Evolutionary conservation across 1,284 basidiomycete species (phyloP), one percentile per base, ranked within the genome.

Genomic region (Melanopsichium pennsylvanicum): DNA sequence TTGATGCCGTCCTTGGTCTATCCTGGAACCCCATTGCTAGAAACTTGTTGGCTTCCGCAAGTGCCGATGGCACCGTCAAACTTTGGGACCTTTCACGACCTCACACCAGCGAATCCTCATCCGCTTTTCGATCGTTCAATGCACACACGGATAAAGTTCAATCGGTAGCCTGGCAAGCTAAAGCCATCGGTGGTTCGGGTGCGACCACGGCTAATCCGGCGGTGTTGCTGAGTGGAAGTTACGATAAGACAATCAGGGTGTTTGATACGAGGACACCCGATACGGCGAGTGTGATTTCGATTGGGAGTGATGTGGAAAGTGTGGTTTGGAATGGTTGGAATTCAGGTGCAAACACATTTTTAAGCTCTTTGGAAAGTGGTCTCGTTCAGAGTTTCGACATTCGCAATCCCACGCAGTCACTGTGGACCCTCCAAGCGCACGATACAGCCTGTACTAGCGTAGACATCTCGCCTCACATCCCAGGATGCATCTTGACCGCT

Each of bases 311-410:
- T 82, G 93, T 98, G 12, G 95, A 99, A 82, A 90, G 90, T 39
- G 83, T 97, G 35, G 84, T 89, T 62, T 98, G 96, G 96, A 93
- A 98, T 83, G 95, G 94, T 43, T 97, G 92, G 91, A 89, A 92
- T 52, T 85, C 86, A 3, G 87, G 89, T 60, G 86, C 86, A 5
- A 87, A 89, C 62, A 86, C 86, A 4, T 97, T 97, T 84, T 93
- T 93, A 75, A 94, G 95, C 68, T 80, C 90, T 81, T 32, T 40
- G 34, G 55, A 68, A 47, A 59, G 55, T 25, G 50, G 64, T 22
- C 22, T 52, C 1, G 55, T 61, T 0, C 72, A 94, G 90, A 90
- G 93, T 15, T 99, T 91, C 79, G 95, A 99, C 80, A 90, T 89
- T 4, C 87, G 94, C 47, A 88, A 88, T 22, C 84, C 97, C 2